Evolutionary conservation across 176 grass and related monocot species (phyloP), one percentile per base, ranked within the genome.

Genomic region (Rhipidocladum racemiflorum): DNA sequence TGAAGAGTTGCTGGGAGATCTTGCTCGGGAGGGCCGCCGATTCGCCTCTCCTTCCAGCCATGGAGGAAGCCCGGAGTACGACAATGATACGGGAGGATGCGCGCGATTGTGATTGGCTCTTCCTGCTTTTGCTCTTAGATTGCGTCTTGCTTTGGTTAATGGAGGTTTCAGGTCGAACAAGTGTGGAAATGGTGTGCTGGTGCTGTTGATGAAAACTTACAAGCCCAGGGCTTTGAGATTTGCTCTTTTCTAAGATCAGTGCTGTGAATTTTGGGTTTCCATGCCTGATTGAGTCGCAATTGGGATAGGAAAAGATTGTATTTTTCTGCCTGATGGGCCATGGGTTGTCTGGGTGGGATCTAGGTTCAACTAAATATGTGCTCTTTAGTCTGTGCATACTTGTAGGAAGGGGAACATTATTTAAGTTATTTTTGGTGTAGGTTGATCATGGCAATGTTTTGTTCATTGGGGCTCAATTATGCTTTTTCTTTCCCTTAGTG

Each of bases 51-150:
- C n/a, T 29, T 1, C 6, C 61, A 21, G 48, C 76, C 78, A 97
- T 97, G 91, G 94, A 94, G 81, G 89, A 93, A 65, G 84, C 94
- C 23, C 83, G 89, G 81, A 91, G 94, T 97, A 83, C 1, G 32
- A 34, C 4, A 51, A 64, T 32, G 70, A 64, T 10, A 2, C 38
- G 21, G 16, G 1, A 0, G 9, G 9, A 2, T 6, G 14, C 34
- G 48, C 18, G 16, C 6, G n/a, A 25, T 49, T 62, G n/a, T 1
- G 43, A 34, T 53, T 21, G 28, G 9, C 17, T 65, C 8, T 55
- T 18, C 43, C 27, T 21, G 44, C 24, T 55, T 29, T 51, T 25
- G 68, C n/a, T 21, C 23, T 28, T 70, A n/a, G 16, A 9, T 20
- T 20, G 49, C 17, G 17, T 55, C 71, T 54, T 21, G 49, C 2